These are phyloP conservation scores for Miscanthus lutarioriparius DNA, from an alignment of 176 grass and related monocot genomes.

Conservation along the genomic window DNA sequence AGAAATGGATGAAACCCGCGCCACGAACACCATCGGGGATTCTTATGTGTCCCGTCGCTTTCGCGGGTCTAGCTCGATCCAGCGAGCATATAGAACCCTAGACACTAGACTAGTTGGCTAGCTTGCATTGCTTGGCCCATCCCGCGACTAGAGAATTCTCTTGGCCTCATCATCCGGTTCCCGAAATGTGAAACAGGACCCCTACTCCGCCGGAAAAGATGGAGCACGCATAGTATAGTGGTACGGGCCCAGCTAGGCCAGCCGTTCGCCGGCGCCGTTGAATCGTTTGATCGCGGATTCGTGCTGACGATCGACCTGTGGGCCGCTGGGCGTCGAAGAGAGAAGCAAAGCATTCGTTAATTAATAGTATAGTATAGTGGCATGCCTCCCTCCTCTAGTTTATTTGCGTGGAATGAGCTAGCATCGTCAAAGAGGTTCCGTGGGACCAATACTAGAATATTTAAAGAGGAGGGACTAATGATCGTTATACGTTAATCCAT, in stretches of 20 bases:
- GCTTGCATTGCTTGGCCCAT: neutral
- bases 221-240: neutral
- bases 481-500: too few species aligned
- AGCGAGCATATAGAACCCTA: neutral
- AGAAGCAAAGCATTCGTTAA: neutral
- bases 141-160: neutral
- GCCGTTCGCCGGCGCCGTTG: conserved; percentile 7
- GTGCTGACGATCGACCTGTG: neutral
- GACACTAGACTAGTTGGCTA: neutral
- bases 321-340: neutral
- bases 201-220: conserved; percentile 1
- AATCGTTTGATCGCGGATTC: neutral
- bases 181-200: neutral
- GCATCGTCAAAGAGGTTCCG: conserved; percentile 13
- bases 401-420: too few species aligned
- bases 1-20: neutral
- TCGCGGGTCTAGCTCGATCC: neutral
- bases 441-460: too few species aligned
- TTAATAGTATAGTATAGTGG: too few species aligned
- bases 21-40: neutral
- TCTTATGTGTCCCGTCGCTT: neutral
- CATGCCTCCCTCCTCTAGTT: too few species aligned
- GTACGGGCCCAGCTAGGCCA: neutral
- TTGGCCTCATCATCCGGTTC: neutral
- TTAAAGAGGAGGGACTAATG: too few species aligned